Conservation (phyloP, 2,329 filamentous ascomycete genomes). For the Zymoseptoria ardabiliae region DNA sequence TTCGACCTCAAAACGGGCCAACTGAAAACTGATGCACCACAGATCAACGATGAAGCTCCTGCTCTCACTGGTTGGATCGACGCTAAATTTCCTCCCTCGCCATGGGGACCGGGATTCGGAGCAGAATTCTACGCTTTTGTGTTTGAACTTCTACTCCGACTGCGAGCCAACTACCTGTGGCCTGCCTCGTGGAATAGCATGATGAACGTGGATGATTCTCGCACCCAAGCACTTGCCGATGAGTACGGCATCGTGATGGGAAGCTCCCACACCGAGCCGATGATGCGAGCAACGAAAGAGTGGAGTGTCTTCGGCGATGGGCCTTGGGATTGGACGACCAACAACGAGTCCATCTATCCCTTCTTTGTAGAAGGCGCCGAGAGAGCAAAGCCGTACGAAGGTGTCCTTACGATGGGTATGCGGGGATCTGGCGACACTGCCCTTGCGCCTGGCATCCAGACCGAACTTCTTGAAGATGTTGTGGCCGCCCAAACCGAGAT, state of each 20-base stretch:
- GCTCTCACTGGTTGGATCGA: conserved; percentile 60
- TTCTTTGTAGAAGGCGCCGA: conserved; percentile 63
- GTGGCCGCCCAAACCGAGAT: conserved; percentile 55
- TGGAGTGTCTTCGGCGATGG: conserved; percentile 47
- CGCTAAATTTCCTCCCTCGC: conserved; percentile 40
- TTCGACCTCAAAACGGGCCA: neutral
- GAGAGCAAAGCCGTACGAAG: conserved; percentile 58
- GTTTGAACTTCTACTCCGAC: conserved; percentile 62
- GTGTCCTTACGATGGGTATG: conserved; percentile 61
- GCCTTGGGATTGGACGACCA: conserved; percentile 62
- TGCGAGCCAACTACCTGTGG: conserved; percentile 70
- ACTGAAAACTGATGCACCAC: no score
- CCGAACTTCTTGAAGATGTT: conserved; percentile 52
- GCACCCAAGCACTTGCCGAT: conserved; percentile 62
- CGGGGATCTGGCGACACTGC: conserved; percentile 62
- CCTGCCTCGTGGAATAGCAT: conserved; percentile 64
- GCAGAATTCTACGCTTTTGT: conserved; percentile 61
- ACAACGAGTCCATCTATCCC: conserved; percentile 59
- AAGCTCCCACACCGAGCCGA: conserved; percentile 66
- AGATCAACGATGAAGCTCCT: conserved; percentile 61
- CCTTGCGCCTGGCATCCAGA: conserved; percentile 51
- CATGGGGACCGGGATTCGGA: conserved; percentile 24
- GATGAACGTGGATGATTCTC: conserved; percentile 63
- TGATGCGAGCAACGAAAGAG: conserved; percentile 53
- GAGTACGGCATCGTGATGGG: conserved; percentile 69